Evolutionary conservation across 116 monocot species (phyloP), one percentile per base, ranked within the genome.

Genomic region (Trichopus zeylanicus): DNA sequence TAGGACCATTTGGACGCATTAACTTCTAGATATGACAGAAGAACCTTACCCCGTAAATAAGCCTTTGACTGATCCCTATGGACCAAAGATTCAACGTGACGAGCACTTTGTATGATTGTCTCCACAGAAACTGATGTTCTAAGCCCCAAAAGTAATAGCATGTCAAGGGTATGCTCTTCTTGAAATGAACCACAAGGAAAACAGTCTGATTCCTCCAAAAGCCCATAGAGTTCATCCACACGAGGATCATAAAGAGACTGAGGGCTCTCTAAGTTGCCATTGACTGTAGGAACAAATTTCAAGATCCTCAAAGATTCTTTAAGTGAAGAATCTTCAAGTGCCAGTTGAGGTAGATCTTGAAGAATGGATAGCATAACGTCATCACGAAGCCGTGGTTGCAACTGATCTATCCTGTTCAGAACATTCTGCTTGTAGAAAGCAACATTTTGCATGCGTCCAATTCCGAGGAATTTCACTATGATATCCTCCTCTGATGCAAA

Each of bases 11-110:
- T 99, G 47, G 24, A 13, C 34, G 99, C 79, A 74, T 99, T 79
- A 55, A 92, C 83, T 73, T 99, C 99, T 47, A 99, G 82, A 34
- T 92, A 99, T 29, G 88, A 82, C 73, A 99, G 83, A 71, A 99
- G 88, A 29, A 78, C 80, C 61, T 83, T 91, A 29, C 92, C 88
- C 12, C 72, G 77, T 61, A 75, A 81, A 80, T 80, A 64, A 72
- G 92, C 92, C 63, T 83, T 85, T 48, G 65, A 52, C 39, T 85
- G 92, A 82, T 99, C 99, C 55, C 63, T 72, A 24, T 70, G 88
- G 75, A 92, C 76, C 42, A 99, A 48, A 15, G 65, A 77, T 67
- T 99, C 99, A 73, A 99, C 75, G 39, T 86, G 88, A 12, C 70
- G 80, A 48, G 99, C 99, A 79, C 99, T 88, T 29, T 70, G 67